These are phyloP conservation scores for Naganishia kalamii DNA, from an alignment of 768 basidiomycete genomes.

Conservation along the genomic window DNA sequence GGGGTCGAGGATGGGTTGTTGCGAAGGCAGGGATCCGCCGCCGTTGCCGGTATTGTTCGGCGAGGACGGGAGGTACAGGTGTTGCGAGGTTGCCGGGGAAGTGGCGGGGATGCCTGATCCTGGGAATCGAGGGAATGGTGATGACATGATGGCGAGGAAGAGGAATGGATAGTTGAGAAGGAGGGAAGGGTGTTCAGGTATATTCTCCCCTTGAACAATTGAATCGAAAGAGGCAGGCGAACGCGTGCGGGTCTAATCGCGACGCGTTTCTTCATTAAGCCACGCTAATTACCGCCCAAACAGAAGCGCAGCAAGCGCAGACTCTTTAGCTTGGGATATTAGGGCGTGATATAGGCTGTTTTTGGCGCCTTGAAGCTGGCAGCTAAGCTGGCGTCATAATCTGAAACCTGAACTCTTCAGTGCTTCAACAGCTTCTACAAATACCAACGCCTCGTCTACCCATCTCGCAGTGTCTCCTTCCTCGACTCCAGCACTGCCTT, in stretches of 20 bases:
- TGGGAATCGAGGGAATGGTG: conserved; percentile 19
- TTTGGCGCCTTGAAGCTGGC: too few relatives aligned
- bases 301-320: too few relatives aligned
- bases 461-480: too few relatives aligned
- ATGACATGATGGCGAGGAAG: conserved; percentile 6
- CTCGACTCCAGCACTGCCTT: too few relatives aligned
- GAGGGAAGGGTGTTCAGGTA: background rate
- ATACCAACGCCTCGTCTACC: too few relatives aligned
- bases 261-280: conserved; percentile 16
- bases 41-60: background rate
- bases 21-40: conserved; percentile 6
- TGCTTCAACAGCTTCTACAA: too few relatives aligned
- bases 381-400: too few relatives aligned
- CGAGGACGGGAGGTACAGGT: background rate
- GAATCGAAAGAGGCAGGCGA: background rate
- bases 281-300: background rate
- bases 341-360: too few relatives aligned
- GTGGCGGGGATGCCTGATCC: conserved; percentile 5
- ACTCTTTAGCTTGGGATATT: too few relatives aligned
- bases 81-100: conserved; percentile 8
- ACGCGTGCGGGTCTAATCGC: background rate
- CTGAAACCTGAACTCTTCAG: too few relatives aligned
- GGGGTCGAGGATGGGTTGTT: conserved; percentile 19
- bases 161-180: background rate
- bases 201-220: background rate